Base-by-base conservation (phyloP, 306 rosid genomes). In the Geum urbanum region DNA sequence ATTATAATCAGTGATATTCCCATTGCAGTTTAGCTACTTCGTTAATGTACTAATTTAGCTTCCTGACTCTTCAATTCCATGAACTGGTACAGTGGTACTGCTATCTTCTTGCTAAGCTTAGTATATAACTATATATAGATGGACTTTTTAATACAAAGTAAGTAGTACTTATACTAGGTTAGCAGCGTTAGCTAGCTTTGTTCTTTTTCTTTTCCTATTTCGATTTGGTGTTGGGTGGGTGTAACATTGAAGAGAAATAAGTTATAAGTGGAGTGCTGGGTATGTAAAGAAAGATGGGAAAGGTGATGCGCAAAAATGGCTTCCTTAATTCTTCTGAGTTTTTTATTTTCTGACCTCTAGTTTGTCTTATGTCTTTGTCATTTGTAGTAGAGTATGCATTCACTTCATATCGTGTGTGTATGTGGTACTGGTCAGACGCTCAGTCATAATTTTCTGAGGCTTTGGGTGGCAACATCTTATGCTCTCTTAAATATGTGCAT, bases 331-430 rank as follows among this genome's bases (percentile, higher is more conserved):
- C 69, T 78, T 74, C 70, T 46, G n/a, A 14, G 66, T 74, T 80
- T 68, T 68, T 53, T 22, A 51, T 8, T 70, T 80, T 24, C 79
- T 77, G 85, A 82, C 84, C 62, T 48, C 73, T 87, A 3, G 6
- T 73, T 90, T 86, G 95, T 86, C 88, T 72, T 79, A 74, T 83
- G 52, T 69, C 71, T 72, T 87, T 90, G 91, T 84, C 27, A 24
- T 81, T 82, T 77, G 77, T 49, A 65, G 72, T 19, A 24, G 78
- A 82, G 72, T 86, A 86, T 84, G 84, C 87, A 80, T 86, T 77
- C 70, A 86, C 81, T 86, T 86, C 88, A 14, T 27, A 5, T 15
- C n/a, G n/a, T 52, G 57, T n/a, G 2, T 52, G 57, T 52, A 2
- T 12, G 62, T 11, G 40, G 72, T 16, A 9, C 73, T 5, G 54